Evolutionary conservation across 805 yeast species (phyloP), one percentile per base, ranked within the genome.

Genomic region (Zygosaccharomyces kombuchaensis): DNA sequence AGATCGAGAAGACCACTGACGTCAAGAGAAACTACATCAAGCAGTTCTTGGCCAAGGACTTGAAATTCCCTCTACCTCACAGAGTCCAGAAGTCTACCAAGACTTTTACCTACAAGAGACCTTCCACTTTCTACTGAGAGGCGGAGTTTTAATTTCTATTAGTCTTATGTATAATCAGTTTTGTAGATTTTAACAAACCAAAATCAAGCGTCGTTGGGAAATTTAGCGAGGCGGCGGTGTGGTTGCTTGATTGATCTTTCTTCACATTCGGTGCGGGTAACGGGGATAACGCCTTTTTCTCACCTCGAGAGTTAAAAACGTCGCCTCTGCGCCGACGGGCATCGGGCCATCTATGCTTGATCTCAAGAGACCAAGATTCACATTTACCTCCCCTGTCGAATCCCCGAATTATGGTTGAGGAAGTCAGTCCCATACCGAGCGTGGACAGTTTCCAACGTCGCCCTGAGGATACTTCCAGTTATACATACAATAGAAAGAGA

Each of bases 31-130:
- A 87, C 77, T 91, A 93, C 93, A 82, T 89, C 75, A 90, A 82
- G 81, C 99, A 93, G 83, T 89, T 85, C 82, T 81, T 90, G 72
- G 68, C 90, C 71, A 85, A 87, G 80, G 95, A 82, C 78, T 85
- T 93, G 78, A 87, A 88, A 78, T 93, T 93, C 97, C 99, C 99
- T 80, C 85, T 93, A 73, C 98, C 99, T 69, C 99, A 93, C 96
- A 91, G 98, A 81, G 81, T 90, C 73, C 85, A 80, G 76, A 90
- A 89, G 81, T 75, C 95, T 70, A 78, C 81, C 80, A 79, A 83
- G 75, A 75, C 88, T 73, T 93, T 78, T 81, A 80, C 91, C 74
- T 78, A 87, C 78, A 83, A 83, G 78, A 85, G 95, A 77, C 98
- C 98, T 74, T 73, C 96, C 68, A 93, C 99, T 72, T 90, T 82